Conservation (phyloP, 495 filamentous ascomycete genomes). For the Podospora comata region DNA sequence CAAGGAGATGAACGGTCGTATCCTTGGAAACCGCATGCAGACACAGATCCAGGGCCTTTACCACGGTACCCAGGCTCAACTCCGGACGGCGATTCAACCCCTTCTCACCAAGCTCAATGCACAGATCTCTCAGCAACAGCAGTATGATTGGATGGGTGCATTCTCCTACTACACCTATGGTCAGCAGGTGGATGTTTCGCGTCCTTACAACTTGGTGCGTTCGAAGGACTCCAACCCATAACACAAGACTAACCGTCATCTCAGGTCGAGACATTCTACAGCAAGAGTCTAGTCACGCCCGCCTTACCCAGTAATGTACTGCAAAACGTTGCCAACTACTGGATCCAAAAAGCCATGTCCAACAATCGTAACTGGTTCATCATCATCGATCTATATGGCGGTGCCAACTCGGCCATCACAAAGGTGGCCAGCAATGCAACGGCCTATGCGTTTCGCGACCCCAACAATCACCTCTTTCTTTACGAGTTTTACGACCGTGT, state of each 20-base stretch:
- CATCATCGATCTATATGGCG: slow-evolving; percentile 46
- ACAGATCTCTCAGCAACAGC: slow-evolving; percentile 33
- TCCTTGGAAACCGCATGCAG: slow-evolving; percentile 40
- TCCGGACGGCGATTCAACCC: slow-evolving; percentile 38
- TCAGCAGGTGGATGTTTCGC: slow-evolving; percentile 39
- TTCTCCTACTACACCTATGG: slow-evolving; percentile 43
- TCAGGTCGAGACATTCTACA: slow-evolving; percentile 48
- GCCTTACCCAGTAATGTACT: slow-evolving; percentile 35
- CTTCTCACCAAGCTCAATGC: slow-evolving; percentile 37
- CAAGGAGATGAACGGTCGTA: slow-evolving; percentile 44
- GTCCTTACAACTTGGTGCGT: slow-evolving; percentile 43
- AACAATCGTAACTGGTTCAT: slow-evolving; percentile 42
- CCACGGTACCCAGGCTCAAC: slow-evolving; percentile 34
- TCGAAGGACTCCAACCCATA: neutral
- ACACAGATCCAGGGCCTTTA: slow-evolving; percentile 45
- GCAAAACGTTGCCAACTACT: slow-evolving; percentile 40
- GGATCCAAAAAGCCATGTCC: slow-evolving; percentile 37
- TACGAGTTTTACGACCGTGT: slow-evolving; percentile 42
- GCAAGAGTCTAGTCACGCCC: slow-evolving; percentile 43
- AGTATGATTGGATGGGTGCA: slow-evolving; percentile 42
- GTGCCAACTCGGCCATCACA: slow-evolving; percentile 43
- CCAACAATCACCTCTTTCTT: slow-evolving; percentile 37
- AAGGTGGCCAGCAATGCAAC: slow-evolving; percentile 29
- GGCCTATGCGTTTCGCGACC: slow-evolving; percentile 40
- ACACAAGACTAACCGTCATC: neutral